phyloP scores from a whole-genome alignment of 805 yeast genomes.

The Kodamaea kaohsiungensis region DNA sequence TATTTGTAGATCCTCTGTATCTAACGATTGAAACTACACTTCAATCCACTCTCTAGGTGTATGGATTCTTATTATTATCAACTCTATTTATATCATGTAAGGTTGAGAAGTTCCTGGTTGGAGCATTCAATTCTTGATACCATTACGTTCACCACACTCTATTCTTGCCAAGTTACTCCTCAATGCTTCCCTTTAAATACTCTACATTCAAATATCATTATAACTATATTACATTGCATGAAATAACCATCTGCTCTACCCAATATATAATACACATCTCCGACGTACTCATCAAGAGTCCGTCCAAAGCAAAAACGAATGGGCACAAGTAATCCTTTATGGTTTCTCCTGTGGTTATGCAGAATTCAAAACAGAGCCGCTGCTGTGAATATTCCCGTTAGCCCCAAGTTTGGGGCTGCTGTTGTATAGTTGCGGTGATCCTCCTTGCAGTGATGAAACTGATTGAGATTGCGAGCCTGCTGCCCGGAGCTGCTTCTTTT shows the following conservation, averaged over 20 bases:
- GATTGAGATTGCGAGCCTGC: slow-evolving; percentile 1
- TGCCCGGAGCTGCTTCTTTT: slow-evolving; percentile 8
- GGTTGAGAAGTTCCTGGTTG: too few relatives aligned
- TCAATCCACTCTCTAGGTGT: too few relatives aligned
- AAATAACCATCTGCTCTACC: not conserved
- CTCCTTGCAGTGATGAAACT: slow-evolving; percentile 3
- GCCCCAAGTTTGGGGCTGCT: slow-evolving; percentile 4
- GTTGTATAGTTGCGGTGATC: slow-evolving; percentile 10
- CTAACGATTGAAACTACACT: too few relatives aligned
- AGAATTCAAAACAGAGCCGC: not conserved
- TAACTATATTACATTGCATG: slow-evolving; percentile 4
- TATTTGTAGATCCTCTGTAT: too few relatives aligned
- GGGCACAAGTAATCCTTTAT: not conserved
- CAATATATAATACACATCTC: not conserved
- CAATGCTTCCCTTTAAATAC: too few relatives aligned
- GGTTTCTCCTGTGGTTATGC: not conserved
- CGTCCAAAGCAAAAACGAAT: not conserved
- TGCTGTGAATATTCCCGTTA: not conserved
- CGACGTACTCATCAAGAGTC: slow-evolving; percentile 3
- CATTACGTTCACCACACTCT: too few relatives aligned
- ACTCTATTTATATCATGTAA: too few relatives aligned
- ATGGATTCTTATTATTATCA: too few relatives aligned
- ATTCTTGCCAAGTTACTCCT: too few relatives aligned
- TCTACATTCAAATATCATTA: not conserved
- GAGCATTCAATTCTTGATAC: too few relatives aligned